phyloP scores from a whole-genome alignment of 345 rosid genomes.

The Eucalyptus virginea region DNA sequence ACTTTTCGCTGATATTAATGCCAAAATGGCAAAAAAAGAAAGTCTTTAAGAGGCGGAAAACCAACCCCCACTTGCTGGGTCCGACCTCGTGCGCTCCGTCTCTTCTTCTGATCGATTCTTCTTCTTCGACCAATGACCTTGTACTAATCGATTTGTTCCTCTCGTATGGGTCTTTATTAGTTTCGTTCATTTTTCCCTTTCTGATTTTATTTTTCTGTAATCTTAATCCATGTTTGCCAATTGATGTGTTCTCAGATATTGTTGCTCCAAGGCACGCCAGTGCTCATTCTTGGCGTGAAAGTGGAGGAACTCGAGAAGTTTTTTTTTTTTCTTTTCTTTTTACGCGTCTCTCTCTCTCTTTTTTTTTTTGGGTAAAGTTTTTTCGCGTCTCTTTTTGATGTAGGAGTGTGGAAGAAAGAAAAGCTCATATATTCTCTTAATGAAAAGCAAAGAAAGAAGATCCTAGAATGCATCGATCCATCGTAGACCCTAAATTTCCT shows the following conservation, averaged over 20 bases:
- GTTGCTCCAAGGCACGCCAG: not conserved
- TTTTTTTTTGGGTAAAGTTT: not conserved
- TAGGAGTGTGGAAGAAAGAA: not conserved
- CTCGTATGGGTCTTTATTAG: not conserved
- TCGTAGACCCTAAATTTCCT: not conserved
- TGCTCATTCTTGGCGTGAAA: not conserved
- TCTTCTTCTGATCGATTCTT: not conserved
- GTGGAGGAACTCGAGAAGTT: not conserved
- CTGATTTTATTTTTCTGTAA: not conserved
- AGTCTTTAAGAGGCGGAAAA: not conserved
- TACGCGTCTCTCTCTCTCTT: not conserved
- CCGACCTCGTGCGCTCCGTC: not conserved
- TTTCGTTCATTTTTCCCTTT: not conserved
- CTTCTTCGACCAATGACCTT: not conserved
- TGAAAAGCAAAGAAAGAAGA: not conserved
- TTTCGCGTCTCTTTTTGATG: not conserved
- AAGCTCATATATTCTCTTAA: not conserved
- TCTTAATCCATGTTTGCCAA: not conserved
- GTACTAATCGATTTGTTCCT: not conserved
- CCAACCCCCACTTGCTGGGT: not conserved
- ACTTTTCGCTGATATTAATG: not conserved
- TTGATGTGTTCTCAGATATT: not conserved
- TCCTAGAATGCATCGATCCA: not conserved
- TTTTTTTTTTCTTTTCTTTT: not conserved
- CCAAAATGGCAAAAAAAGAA: not conserved